Conservation (phyloP, 208 protist genomes). For the Leishmania braziliensis region DNA sequence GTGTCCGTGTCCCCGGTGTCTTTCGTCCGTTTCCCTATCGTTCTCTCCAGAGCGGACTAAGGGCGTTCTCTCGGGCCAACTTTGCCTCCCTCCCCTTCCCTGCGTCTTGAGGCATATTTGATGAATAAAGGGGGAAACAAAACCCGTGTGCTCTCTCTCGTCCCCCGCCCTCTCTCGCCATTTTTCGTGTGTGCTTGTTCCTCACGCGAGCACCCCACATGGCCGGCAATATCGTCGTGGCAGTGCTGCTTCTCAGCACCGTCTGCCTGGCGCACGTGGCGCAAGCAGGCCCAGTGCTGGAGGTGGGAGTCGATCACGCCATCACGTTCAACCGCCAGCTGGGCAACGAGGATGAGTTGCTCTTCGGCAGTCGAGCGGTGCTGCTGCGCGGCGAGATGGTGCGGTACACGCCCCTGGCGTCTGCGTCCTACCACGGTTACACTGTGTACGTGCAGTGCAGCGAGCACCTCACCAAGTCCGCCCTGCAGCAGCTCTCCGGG, state of each 20-base stretch:
- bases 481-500: slow-evolving; percentile 36
- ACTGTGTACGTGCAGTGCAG: slow-evolving; percentile 67
- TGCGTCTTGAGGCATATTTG: neutral
- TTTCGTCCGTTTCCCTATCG: too few relatives aligned
- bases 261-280: slow-evolving; percentile 11
- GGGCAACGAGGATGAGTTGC: slow-evolving; percentile 10
- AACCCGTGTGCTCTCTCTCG: neutral
- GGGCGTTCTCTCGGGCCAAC: neutral
- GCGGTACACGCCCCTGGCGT: slow-evolving; percentile 30
- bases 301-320: slow-evolving; percentile 42
- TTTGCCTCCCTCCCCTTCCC: neutral
- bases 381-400: slow-evolving; percentile 61
- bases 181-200: neutral
- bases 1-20: neutral
- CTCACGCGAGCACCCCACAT: neutral
- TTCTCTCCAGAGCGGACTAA: neutral
- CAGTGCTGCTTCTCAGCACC: slow-evolving; percentile 22
- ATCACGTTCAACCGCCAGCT: slow-evolving; percentile 59
- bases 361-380: slow-evolving; percentile 49
- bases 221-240: neutral
- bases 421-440: slow-evolving; percentile 26
- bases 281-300: slow-evolving; percentile 32
- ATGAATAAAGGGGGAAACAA: neutral
- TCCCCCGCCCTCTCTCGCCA: neutral
- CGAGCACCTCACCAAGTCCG: slow-evolving; percentile 43